These are phyloP conservation scores for Aschersonia sp. DNA, from an alignment of 2,329 filamentous ascomycete species.

Conservation along the genomic window DNA sequence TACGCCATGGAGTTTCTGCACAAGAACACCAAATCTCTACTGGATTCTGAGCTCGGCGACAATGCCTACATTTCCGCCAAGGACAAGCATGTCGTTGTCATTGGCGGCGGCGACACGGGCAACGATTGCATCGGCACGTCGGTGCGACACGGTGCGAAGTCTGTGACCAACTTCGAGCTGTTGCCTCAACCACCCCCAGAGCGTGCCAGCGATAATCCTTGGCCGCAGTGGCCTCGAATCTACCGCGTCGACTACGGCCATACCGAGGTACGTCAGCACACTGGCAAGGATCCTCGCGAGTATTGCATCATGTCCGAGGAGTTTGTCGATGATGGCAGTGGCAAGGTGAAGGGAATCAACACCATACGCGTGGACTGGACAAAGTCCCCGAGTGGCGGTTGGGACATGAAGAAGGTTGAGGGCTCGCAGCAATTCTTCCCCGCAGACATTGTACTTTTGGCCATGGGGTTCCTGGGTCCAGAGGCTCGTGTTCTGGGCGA, in stretches of 20 bases:
- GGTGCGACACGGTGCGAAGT: conserved; percentile 88
- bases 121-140: conserved; percentile 98
- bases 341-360: conserved; percentile 90
- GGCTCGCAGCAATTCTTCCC: conserved; percentile 93
- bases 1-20: conserved; percentile 96
- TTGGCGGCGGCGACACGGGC: conserved; percentile 93
- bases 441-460: conserved; percentile 82
- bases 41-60: conserved; percentile 78
- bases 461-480: conserved; percentile 94
- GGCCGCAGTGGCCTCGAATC: conserved; percentile 96
- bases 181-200: conserved; percentile 83
- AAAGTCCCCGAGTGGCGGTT: conserved; percentile 73
- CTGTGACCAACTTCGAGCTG: conserved; percentile 91
- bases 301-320: conserved; percentile 98
- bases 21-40: conserved; percentile 92
- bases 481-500: conserved; percentile 78
- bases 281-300: conserved; percentile 89
- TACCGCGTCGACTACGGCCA: conserved; percentile 98
- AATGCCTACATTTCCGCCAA: conserved; percentile 85
- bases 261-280: conserved; percentile 88
- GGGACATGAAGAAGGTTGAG: conserved; percentile 98
- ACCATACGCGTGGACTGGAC: conserved; percentile 94
- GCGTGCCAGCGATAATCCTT: conserved; percentile 88
- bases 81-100: conserved; percentile 90
- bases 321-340: conserved; percentile 78